Percentiles rank a stretch among this genome's conserved stretches.
Evolutionary conservation across 129 eudicot species (phyloP).

Genomic region (Oenanthe sinensis): DNA sequence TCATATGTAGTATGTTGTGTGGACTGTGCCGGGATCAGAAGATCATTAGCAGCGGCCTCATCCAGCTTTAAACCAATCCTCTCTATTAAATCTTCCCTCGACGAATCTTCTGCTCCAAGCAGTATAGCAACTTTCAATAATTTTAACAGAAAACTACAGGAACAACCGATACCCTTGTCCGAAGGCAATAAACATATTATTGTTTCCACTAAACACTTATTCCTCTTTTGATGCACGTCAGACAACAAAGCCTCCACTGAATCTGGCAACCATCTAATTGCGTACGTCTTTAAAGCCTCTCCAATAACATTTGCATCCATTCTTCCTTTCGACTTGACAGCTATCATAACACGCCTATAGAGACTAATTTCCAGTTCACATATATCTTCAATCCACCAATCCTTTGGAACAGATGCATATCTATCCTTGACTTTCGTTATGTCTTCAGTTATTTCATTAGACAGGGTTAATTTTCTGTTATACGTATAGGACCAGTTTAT

Average conservation of each 20-base stretch:
- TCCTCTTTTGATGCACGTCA: slow-evolving; percentile 42
- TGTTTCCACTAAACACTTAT: slow-evolving; percentile 52
- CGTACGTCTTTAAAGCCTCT: slow-evolving; percentile 65
- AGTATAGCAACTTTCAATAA: slow-evolving; percentile 58
- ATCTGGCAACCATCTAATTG: slow-evolving; percentile 75
- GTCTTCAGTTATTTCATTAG: slow-evolving; percentile 23
- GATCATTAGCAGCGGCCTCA: slow-evolving; percentile 78
- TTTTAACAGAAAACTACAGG: slow-evolving; percentile 78
- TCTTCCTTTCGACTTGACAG: slow-evolving; percentile 65
- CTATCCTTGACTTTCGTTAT: slow-evolving; percentile 13
- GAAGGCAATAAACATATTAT: slow-evolving; percentile 58
- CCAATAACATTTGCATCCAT: slow-evolving; percentile 59
- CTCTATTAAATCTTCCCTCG: slow-evolving; percentile 46
- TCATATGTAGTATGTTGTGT: slow-evolving; percentile 49
- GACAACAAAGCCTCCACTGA: slow-evolving; percentile 47
- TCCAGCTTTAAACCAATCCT: slow-evolving; percentile 50
- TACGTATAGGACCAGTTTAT: slow-evolving; percentile 81
- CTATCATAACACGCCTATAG: slow-evolving; percentile 65
- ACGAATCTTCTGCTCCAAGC: slow-evolving; percentile 60
- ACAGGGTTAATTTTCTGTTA: slow-evolving; percentile 41
- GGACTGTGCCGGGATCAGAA: slow-evolving; percentile 53
- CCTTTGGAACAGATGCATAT: slow-evolving; percentile 56
- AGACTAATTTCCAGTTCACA: slow-evolving; percentile 73
- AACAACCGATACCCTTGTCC: slow-evolving; percentile 49
- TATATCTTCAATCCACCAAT: slow-evolving; percentile 95